Evolutionary conservation across 108 stramenopile genomes (phyloP).

Genomic region (Pseudonitzschia multiseries): DNA sequence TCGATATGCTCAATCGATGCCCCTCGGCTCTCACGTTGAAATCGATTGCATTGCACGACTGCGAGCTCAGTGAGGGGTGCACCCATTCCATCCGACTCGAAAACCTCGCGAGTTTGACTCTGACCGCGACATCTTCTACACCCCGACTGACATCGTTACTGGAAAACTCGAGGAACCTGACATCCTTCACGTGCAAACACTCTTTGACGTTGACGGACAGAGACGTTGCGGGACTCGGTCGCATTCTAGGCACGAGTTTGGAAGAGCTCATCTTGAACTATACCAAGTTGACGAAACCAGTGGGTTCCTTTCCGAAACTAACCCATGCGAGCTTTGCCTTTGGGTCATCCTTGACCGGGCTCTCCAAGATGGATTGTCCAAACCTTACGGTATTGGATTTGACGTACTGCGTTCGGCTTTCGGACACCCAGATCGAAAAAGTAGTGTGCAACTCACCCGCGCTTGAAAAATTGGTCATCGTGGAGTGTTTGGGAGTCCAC

Average conservation of each 20-base stretch:
- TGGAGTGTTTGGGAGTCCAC: slow-evolving; percentile 16
- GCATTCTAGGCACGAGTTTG: neutral
- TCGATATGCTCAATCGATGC: slow-evolving; percentile 22
- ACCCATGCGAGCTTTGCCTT: slow-evolving; percentile 16
- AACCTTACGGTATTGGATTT: slow-evolving; percentile 4
- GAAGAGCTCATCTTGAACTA: slow-evolving; percentile 7
- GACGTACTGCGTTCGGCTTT: slow-evolving; percentile 21
- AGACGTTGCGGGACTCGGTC: neutral
- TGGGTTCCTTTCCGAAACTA: slow-evolving; percentile 6
- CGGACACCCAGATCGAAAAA: slow-evolving; percentile 8
- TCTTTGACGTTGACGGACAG: slow-evolving; percentile 26
- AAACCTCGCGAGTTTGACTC: neutral
- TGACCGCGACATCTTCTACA: slow-evolving; percentile 8
- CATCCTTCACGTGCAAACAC: slow-evolving; percentile 5
- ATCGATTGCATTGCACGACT: slow-evolving; percentile 2
- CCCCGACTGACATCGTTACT: neutral
- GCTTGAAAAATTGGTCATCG: slow-evolving; percentile 13
- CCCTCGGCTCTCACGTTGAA: slow-evolving; percentile 3
- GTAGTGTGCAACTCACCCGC: slow-evolving; percentile 1
- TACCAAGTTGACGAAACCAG: slow-evolving; percentile 5
- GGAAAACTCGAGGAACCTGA: neutral
- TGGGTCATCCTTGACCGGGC: slow-evolving; percentile 11
- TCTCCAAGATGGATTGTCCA: slow-evolving; percentile 21
- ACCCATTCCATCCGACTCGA: slow-evolving; percentile 7
- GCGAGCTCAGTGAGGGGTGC: slow-evolving; percentile 25